Conservation (phyloP, 31 red algal genomes). For the Odonthalia washingtoniensis region DNA sequence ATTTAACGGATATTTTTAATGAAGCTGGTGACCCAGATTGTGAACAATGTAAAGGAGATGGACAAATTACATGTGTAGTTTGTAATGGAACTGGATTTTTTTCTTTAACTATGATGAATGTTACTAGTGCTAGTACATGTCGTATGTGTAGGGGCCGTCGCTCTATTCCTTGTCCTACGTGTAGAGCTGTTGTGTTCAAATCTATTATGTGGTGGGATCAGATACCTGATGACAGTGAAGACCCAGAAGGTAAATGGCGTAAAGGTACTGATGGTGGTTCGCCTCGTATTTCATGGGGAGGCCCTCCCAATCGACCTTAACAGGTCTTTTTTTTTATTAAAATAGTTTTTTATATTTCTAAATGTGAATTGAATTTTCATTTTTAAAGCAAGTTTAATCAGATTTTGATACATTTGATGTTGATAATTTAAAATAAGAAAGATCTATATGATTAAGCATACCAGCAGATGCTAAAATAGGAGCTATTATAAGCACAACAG, state of each 20-base stretch:
- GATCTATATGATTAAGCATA: not conserved
- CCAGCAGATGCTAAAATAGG: not conserved
- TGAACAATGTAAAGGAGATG: constrained; percentile 73
- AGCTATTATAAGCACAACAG: not conserved
- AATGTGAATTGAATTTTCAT: not conserved
- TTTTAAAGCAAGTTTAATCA: not conserved
- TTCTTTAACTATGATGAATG: constrained; percentile 73
- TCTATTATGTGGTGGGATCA: constrained; percentile 85
- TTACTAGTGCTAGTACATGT: constrained; percentile 67
- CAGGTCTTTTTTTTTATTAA: not conserved
- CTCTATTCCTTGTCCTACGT: constrained; percentile 75
- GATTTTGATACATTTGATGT: not conserved
- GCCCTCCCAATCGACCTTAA: not conserved
- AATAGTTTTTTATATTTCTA: not conserved
- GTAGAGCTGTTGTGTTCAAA: constrained; percentile 73
- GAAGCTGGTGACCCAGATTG: constrained; percentile 61
- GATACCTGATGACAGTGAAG: constrained; percentile 53
- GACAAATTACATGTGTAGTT: constrained; percentile 67
- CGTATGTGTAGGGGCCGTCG: constrained; percentile 75
- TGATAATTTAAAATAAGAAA: not conserved
- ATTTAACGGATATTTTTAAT: constrained; percentile 23
- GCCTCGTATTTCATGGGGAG: constrained; percentile 55
- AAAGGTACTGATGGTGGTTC: constrained; percentile 56
- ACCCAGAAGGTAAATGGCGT: constrained; percentile 64
- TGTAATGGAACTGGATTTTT: constrained; percentile 72